Evolutionary conservation across 2,329 filamentous ascomycete genomes (phyloP).

Genomic region (Cryoendolithus antarcticus): DNA sequence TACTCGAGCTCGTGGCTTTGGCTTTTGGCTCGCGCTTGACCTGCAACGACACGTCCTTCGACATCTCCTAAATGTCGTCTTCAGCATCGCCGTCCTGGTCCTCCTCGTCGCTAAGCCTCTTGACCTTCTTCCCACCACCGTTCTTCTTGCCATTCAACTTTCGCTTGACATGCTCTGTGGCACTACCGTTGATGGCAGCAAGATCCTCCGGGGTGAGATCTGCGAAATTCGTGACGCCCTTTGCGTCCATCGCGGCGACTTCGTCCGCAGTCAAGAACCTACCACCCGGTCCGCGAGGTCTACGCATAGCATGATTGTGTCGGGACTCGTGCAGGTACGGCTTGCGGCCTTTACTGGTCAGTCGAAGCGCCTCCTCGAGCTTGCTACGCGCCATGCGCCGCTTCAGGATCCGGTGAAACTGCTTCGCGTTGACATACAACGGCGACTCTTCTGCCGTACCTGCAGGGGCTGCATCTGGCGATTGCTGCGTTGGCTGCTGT

Average conservation of each 20-base stretch:
- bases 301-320: conserved; percentile 95
- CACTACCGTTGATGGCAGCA: conserved; percentile 3
- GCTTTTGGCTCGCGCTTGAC: neutral
- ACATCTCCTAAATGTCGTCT: conserved; percentile 1
- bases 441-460: conserved; percentile 75
- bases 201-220: conserved; percentile 3
- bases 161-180: conserved; percentile 3
- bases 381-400: conserved; percentile 84
- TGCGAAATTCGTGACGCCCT: conserved; percentile 24
- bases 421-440: conserved; percentile 95
- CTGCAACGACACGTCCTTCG: neutral
- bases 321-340: conserved; percentile 95
- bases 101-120: conserved; percentile 4
- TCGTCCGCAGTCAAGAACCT: conserved; percentile 95
- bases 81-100: conserved; percentile 9
- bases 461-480: conserved; percentile 59
- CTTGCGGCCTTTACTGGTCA: conserved; percentile 91
- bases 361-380: conserved; percentile 77
- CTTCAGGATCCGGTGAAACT: conserved; percentile 95
- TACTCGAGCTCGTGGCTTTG: too few species aligned
- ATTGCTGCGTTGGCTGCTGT: conserved; percentile 44
- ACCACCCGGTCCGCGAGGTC: conserved; percentile 84
- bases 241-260: conserved; percentile 75
- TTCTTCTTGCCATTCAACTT: conserved; percentile 2
- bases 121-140: conserved; percentile 5